Evolutionary conservation across 2,329 filamentous ascomycete species (phyloP), one percentile per base, ranked within the genome.

Genomic region (Pseudodiploospora longispora): DNA sequence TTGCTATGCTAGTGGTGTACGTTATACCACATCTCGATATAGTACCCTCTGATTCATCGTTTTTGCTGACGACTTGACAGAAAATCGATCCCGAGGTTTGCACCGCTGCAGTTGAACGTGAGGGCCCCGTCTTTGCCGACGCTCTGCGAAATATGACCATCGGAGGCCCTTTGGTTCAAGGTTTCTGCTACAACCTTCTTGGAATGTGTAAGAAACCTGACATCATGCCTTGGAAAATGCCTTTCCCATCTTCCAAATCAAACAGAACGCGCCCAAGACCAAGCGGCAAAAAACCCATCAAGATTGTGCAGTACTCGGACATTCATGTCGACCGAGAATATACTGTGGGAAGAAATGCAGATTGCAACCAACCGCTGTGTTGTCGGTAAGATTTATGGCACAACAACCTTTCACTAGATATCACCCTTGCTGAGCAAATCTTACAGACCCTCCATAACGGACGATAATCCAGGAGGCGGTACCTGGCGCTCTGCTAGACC

Each of bases 361-460:
- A 77, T 47, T 82, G 78, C 58, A 68, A 68, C 29, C 77, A 78
- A 55, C 75, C 74, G 2, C 75, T 80, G 44, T 82, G 78, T 59
- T 82, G 78, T 59, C 69, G 76, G 54, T 67, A 46, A 57, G 59
- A 37, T 19, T 19, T 19, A 19, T 19, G 19, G 19, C 19, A 19
- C 19, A 19, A 19, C 2, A 19, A 19, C 3, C 19, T 19, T 19
- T 19, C 19, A 19, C 19, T 19, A 19, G 19, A 19, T 19, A 19
- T 19, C 19, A 19, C 19, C 19, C 43, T 51, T 27, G 43, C 33
- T 31, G 36, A 27, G 10, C 41, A 50, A 43, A 55, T 27, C 31
- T 19, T 6, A 9, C 27, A 71, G 69, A 42, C 58, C 68, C 1
- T 79, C 75, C 50, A 68, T 66, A 0, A 54, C 65, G 1, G 59